Evolutionary conservation across 495 filamentous ascomycete genomes (phyloP).

Genomic region (Hypoxylon trugodes): DNA sequence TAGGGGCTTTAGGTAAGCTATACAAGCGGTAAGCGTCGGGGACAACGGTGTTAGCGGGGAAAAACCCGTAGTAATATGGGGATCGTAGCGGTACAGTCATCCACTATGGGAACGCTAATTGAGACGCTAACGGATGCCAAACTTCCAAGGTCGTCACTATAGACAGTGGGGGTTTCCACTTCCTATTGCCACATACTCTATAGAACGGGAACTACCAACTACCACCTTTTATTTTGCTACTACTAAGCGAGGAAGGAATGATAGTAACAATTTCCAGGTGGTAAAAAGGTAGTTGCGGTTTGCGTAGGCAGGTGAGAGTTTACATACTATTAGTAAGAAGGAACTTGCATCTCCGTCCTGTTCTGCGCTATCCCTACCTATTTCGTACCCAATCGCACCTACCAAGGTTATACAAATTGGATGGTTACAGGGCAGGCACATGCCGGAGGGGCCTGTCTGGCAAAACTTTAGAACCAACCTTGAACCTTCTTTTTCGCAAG

Average conservation of each 20-base stretch:
- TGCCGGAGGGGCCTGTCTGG: neutral
- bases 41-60: conserved; percentile 33
- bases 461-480: neutral
- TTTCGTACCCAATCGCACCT: too few relatives aligned
- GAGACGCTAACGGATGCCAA: conserved; percentile 4
- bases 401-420: too few relatives aligned
- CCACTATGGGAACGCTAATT: neutral
- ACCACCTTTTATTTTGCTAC: too few relatives aligned
- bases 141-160: neutral
- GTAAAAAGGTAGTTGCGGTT: too few relatives aligned
- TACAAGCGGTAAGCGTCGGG: conserved; percentile 27
- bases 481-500: neutral
- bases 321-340: too few relatives aligned
- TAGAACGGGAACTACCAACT: conserved; percentile 9
- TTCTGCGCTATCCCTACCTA: too few relatives aligned
- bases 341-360: too few relatives aligned
- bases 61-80: neutral
- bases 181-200: neutral
- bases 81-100: neutral
- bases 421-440: neutral
- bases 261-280: neutral
- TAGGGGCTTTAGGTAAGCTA: too few relatives aligned
- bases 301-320: too few relatives aligned
- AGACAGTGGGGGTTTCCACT: conserved; percentile 18
- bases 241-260: conserved; percentile 12